phyloP scores from a whole-genome alignment of 768 basidiomycete species.

The Amanita brunnescens region DNA sequence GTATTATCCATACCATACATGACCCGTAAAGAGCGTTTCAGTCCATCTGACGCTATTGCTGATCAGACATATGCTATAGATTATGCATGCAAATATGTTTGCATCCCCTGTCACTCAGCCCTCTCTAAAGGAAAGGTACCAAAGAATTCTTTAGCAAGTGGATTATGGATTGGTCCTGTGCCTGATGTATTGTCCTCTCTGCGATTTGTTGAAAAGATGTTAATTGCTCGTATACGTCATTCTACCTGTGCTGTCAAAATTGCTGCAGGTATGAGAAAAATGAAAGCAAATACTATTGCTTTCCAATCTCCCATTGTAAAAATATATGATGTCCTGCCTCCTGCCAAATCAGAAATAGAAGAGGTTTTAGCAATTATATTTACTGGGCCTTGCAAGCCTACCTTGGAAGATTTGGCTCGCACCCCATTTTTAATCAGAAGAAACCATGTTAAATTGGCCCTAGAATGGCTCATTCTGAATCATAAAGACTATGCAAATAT shows the following conservation, averaged over 20 bases:
- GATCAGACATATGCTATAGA: too few relatives aligned
- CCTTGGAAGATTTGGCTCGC: conserved; percentile 9
- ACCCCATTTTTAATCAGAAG: conserved; percentile 17
- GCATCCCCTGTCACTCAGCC: too few relatives aligned
- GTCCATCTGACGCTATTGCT: too few relatives aligned
- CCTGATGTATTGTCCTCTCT: background rate
- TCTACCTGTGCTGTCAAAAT: background rate
- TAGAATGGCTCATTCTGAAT: conserved; percentile 27
- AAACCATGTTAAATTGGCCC: conserved; percentile 14
- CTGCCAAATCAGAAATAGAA: conserved; percentile 10
- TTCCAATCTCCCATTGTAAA: conserved; percentile 16
- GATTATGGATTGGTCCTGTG: background rate
- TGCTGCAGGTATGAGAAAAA: conserved; percentile 2
- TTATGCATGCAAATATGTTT: too few relatives aligned
- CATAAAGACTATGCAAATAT: conserved; percentile 24
- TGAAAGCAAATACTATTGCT: conserved; percentile 19
- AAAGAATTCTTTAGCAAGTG: background rate
- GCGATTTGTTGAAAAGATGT: background rate
- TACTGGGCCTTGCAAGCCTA: conserved; percentile 7
- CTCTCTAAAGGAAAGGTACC: background rate
- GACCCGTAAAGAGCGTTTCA: too few relatives aligned
- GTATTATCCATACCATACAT: too few relatives aligned
- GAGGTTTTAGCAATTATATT: conserved; percentile 11
- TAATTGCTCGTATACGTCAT: background rate
- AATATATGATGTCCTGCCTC: conserved; percentile 5